Evolutionary conservation across 1,284 basidiomycete genomes (phyloP), one percentile per base, ranked within the genome.

Genomic region (Agaricales sp.): DNA sequence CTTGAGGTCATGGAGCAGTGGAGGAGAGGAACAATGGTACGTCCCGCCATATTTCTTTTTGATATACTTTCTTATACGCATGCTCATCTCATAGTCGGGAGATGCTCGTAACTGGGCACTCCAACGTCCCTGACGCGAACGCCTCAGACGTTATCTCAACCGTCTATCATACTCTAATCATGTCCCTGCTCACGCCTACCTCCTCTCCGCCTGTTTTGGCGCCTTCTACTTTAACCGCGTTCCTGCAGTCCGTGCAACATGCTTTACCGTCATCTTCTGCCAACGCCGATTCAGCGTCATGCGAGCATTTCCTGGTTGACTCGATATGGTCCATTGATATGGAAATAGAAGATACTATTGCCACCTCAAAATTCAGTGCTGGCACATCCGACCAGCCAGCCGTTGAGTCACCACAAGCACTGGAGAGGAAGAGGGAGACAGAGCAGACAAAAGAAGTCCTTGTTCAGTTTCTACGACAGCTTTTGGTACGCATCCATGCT

Each of bases 241-340:
- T 89, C 58, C 66, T 87, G 23, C 73, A 75, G 56, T 77, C 74
- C 2, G 72, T 87, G 20, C 61, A 84, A 35, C 66, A 70, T 43
- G 67, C 64, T 39, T 87, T 87, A 14, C 86, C 83, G 14, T 77
- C 82, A 14, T 83, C 82, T n/a, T 74, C 77, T 2, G 57, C 66
- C 21, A 18, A 63, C 8, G 62, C 69, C 2, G 67, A 70, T 53
- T 63, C 63, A 12, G 56, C 64, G 0, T 58, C 69, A 0, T 77
- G 87, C 51, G 80, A 80, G 14, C 86, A 89, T 55, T 60, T 79
- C 41, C 65, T 91, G 2, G 73, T 92, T 16, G 88, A 92, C 59
- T 70, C 85, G 56, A 67, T 89, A 39, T 92, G 88, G 88, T 73
- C 84, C 20, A 61, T 87, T 47, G 87, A 92, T 61, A 70, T 75